phyloP scores from a whole-genome alignment of 2,329 filamentous ascomycete genomes.

The Pseudocercospora cruenta region DNA sequence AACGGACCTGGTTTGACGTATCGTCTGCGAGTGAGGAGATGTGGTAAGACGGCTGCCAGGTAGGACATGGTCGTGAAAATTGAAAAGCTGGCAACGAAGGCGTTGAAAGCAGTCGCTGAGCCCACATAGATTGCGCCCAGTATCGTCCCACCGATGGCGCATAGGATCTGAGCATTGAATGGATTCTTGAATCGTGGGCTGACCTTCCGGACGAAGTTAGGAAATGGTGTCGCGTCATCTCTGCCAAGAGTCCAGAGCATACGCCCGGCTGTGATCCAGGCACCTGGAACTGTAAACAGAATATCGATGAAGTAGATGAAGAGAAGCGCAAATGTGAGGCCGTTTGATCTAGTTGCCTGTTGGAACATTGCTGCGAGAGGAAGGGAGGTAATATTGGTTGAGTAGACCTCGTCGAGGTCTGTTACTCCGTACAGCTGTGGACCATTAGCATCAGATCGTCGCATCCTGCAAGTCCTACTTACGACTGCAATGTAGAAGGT shows the following conservation, averaged over 20 bases:
- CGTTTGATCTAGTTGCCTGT: slow-evolving; percentile 48
- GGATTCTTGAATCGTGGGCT: slow-evolving; percentile 53
- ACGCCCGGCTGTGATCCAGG: slow-evolving; percentile 64
- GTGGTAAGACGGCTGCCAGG: slow-evolving; percentile 63
- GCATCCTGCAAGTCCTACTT: slow-evolving; percentile 9
- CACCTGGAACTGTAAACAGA: slow-evolving; percentile 57
- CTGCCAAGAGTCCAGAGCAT: slow-evolving; percentile 66
- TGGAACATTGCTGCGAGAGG: slow-evolving; percentile 70
- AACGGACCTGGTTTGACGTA: slow-evolving; percentile 62
- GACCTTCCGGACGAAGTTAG: slow-evolving; percentile 53
- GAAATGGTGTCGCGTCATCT: slow-evolving; percentile 60
- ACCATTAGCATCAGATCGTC: not conserved
- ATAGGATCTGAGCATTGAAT: slow-evolving; percentile 59
- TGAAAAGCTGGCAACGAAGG: slow-evolving; percentile 64
- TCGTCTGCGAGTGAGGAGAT: slow-evolving; percentile 44
- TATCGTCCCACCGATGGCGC: slow-evolving; percentile 55
- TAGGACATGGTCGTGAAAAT: slow-evolving; percentile 62
- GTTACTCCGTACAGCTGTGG: slow-evolving; percentile 60
- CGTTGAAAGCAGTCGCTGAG: slow-evolving; percentile 68
- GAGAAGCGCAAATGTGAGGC: slow-evolving; percentile 49
- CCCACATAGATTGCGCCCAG: slow-evolving; percentile 68
- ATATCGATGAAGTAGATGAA: slow-evolving; percentile 55
- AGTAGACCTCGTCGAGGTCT: slow-evolving; percentile 59
- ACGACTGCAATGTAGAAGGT: slow-evolving; percentile 41
- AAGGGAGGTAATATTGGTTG: slow-evolving; percentile 45